Percentiles rank a stretch among this genome's conserved stretches.
Conservation (phyloP, 768 basidiomycete species). For the Suillus decipiens region DNA sequence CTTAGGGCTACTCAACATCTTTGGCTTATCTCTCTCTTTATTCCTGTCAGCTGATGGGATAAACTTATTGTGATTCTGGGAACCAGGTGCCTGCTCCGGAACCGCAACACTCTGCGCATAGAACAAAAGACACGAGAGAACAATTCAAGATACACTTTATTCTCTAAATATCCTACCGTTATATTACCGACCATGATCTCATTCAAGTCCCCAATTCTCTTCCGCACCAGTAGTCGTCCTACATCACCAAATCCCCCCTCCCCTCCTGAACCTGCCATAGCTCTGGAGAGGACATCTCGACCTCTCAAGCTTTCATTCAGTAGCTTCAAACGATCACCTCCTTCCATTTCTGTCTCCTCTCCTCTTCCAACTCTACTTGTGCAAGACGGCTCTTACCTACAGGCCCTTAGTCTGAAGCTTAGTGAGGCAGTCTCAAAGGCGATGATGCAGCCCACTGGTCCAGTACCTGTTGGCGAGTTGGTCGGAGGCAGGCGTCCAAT, state of each 20-base stretch:
- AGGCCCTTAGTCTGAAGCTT: conserved; percentile 72
- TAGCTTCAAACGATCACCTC: conserved; percentile 57
- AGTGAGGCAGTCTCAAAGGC: conserved; percentile 83
- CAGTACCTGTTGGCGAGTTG: conserved; percentile 50
- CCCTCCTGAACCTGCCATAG: conserved; percentile 31
- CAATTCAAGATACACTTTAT: background rate
- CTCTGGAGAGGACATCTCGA: conserved; percentile 47
- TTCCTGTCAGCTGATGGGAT: conserved; percentile 42
- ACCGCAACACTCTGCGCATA: conserved; percentile 8
- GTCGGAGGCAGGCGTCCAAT: conserved; percentile 71
- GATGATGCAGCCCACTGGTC: conserved; percentile 62
- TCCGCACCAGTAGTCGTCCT: conserved; percentile 64
- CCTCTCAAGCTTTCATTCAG: conserved; percentile 61
- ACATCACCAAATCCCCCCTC: conserved; percentile 55
- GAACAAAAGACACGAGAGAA: conserved; percentile 1
- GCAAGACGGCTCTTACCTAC: conserved; percentile 81
- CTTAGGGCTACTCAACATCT: conserved; percentile 50
- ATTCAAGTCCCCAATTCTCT: conserved; percentile 66
- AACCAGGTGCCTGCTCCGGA: conserved; percentile 43
- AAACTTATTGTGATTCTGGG: conserved; percentile 32
- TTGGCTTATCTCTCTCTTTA: conserved; percentile 17
- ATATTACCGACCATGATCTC: conserved; percentile 48
- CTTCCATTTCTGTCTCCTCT: conserved; percentile 36
- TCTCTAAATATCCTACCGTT: conserved; percentile 17
- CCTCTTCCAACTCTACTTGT: conserved; percentile 46